Evolutionary conservation across 116 monocot species (phyloP), one percentile per base, ranked within the genome.

Genomic region (Posidonia oceanica): DNA sequence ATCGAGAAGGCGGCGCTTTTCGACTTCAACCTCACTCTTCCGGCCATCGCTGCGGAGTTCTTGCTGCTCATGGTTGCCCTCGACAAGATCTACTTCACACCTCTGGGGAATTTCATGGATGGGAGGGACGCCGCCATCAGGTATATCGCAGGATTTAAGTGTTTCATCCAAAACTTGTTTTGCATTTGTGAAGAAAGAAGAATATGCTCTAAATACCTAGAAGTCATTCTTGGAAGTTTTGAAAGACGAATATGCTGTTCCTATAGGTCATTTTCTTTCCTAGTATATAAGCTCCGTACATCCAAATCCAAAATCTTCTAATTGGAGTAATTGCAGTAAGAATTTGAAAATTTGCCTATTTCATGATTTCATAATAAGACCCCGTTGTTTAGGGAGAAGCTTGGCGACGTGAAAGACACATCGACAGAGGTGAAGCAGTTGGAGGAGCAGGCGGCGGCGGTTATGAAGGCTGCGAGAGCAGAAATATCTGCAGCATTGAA

Each of bases 1-100:
- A 91, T 96, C 1, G 95, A 95, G 66, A 95, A 95, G 88, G 96
- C 96, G 4, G 88, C 88, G 54, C 88, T 95, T 36, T 96, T 96
- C 83, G 95, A 96, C 71, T 96, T 96, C 83, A 91, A 96, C 82
- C 86, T 91, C 42, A 96, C 95, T 14, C 91, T 96, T 7, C 95
- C 95, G 38, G 76, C 78, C 63, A 96, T 96, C 77, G 95, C 85
- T 41, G 65, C 67, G 53, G 96, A 96, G 87, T 96, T 96, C 75
- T 81, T 96, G 39, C 67, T 91, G 11, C 87, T 96, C 15, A 96
- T 91, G 96, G 86, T 96, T 36, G 89, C 89, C 12, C 91, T 96
- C 52, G 96, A 96, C 80, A 96, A 96, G 87, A 73, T 87, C 77
- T 96, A 91, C 80, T 96, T 85, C 86, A 86, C 89, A 36, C 96